Evolutionary conservation across 1,139 yeast genomes (phyloP), one percentile per base, ranked within the genome.

Genomic region (Citeromyces siamensis): DNA sequence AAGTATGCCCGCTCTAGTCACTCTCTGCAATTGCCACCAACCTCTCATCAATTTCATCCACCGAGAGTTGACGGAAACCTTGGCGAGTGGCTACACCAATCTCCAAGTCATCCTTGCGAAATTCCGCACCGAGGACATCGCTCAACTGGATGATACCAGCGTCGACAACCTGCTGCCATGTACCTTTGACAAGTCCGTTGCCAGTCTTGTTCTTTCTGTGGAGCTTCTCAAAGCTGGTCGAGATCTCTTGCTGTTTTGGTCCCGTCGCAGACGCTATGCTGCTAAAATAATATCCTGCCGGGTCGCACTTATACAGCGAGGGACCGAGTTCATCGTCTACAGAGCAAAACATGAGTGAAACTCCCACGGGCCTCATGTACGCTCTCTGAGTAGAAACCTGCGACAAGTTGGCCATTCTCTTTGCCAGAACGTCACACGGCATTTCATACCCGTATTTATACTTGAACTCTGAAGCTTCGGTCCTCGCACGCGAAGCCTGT

Each of bases 341-440:
- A 36, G 93, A 77, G 42, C 88, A 71, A 52, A 90, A 81, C 17
- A 96, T 86, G 52, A 86, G 69, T 20, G 95, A 85, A 40, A 86
- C 95, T 29, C 96, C 96, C 46, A 88, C 67, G 19, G 98, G 98
- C 59, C 98, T 75, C 97, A 90, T 90, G 59, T 90, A 90, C n/a
- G 98, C 98, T 55, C 97, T 72, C 61, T 90, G 98, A 34, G 98
- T 90, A 59, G 86, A 90, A 45, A 90, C 75, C 64, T 90, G 98
- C 35, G 94, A 82, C 51, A 86, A 63, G 55, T 90, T 90, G 41
- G 97, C 98, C 81, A 90, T 80, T 55, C 96, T 73, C 64, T 88
- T 90, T 36, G 96, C 86, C 50, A 90, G 67, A 36, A 83, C 86
- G 53, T 86, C 95, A 45, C 85, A 86, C 2, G 98, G 97, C 85